Conservation (phyloP, 2,329 filamentous ascomycete genomes). For the Colletotrichum sp. region DNA sequence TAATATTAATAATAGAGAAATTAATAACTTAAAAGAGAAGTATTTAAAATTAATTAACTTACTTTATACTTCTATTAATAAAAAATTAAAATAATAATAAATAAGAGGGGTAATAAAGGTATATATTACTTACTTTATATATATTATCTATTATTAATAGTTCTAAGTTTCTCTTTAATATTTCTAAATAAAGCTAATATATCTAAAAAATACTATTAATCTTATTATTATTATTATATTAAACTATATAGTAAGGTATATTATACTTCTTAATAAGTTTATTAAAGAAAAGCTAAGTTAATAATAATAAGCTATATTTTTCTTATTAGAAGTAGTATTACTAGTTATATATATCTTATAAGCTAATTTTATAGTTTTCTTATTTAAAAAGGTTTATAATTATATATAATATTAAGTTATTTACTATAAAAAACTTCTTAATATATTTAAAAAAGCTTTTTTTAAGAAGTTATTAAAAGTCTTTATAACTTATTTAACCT, state of each 20-base stretch:
- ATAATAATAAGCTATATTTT: too few species aligned
- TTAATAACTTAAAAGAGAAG: background rate
- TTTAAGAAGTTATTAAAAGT: background rate
- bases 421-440: background rate
- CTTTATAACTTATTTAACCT: background rate
- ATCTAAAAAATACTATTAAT: background rate
- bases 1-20: too few species aligned
- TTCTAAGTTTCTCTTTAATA: background rate
- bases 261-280: too few species aligned
- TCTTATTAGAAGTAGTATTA: background rate
- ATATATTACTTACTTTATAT: background rate
- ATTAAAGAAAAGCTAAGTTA: too few species aligned
- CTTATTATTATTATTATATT: too few species aligned
- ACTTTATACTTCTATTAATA: background rate
- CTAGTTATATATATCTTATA: background rate
- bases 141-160: background rate
- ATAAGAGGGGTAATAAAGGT: background rate
- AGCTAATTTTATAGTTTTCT: background rate
- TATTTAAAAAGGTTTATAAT: background rate
- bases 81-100: background rate
- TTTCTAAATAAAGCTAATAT: background rate
- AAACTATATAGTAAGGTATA: too few species aligned
- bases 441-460: background rate
- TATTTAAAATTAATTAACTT: background rate
- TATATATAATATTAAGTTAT: background rate